Evolutionary conservation across 163 green algal genomes (phyloP).

Genomic region (Chloroidium sp.): DNA sequence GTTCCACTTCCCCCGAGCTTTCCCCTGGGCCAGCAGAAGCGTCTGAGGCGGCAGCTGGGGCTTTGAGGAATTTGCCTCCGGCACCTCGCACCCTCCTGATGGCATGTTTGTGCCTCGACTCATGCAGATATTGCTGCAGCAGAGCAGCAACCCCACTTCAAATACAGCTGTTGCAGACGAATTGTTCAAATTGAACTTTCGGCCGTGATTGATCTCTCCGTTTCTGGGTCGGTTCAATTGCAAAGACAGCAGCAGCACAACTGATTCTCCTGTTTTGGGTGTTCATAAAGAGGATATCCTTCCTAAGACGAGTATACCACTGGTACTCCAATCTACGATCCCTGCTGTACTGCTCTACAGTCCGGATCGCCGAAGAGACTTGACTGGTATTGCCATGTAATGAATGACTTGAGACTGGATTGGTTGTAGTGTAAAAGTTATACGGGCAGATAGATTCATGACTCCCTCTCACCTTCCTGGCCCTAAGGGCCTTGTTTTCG

Average conservation of each 20-base stretch:
- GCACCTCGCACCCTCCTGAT: conserved; percentile 41
- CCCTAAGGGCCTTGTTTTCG: conserved; percentile 50
- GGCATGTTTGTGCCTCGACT: conserved; percentile 66
- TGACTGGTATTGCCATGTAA: neutral
- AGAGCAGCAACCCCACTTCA: neutral
- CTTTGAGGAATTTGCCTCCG: conserved; percentile 51
- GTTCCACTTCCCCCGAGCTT: too few species aligned
- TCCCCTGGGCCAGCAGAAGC: too few species aligned
- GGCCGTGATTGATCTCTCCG: neutral
- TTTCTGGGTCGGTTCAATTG: neutral
- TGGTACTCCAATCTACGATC: neutral
- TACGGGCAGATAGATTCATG: neutral
- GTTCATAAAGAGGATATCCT: neutral
- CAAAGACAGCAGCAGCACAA: neutral
- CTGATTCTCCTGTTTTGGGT: neutral
- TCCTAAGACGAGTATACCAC: neutral
- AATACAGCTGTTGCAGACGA: neutral
- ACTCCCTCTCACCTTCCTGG: conserved; percentile 29
- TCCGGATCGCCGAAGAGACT: neutral
- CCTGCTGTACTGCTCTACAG: neutral
- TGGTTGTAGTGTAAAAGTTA: neutral
- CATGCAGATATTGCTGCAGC: conserved; percentile 56
- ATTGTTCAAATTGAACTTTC: neutral
- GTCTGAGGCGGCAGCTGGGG: too few species aligned
- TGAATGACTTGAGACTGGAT: neutral